Base-by-base conservation (phyloP, 257 asterid species). In the Hygrophila difformis region DNA sequence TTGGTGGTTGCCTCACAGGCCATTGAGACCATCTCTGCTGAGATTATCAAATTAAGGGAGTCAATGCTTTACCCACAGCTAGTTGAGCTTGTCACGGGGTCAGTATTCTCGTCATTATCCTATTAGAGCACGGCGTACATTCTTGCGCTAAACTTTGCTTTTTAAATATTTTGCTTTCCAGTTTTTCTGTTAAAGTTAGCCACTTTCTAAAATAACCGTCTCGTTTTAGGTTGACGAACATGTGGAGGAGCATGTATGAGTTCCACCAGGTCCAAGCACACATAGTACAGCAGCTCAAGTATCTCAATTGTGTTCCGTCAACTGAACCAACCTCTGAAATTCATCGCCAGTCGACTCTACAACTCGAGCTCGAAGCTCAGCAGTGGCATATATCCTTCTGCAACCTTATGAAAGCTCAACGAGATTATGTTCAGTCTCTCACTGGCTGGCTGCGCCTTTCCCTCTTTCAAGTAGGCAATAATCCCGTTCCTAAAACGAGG, bases 211-310 rank as follows among this genome's bases (percentile, higher is more conserved):
- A 44, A 13, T 1, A 20, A 18, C 18, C 9, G n/a, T 41, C 14
- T 38, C 52, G 16, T 48, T 45, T 18, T 61, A 88, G 97, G 63
- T 73, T 77, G 57, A 78, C 70, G 75, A 61, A 75, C 56, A 81
- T 88, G 96, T 88, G 97, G 97, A 77, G 95, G 73, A 88, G 94
- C 79, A 88, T 84, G 97, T 81, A 88, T 6, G 97, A 88, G 56
- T 77, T 75, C 70, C 97, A 88, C 66, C 97, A 84, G 37, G 96
- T 84, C 39, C 97, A 88, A 49, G 79, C 84, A 2, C 94, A 81
- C 82, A 88, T 88, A 53, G 96, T 84, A 42, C 87, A 84, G 72
- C 97, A 88, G 65, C 81, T 88, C 60, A 88, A 81, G 66, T 81
- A 84, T 60, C 84, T 84, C 51, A 75, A 68, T 55, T 36, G 66